Evolutionary conservation across 2,329 filamentous ascomycete genomes (phyloP), one percentile per base, ranked within the genome.

Genomic region (Talaromyces sp.): DNA sequence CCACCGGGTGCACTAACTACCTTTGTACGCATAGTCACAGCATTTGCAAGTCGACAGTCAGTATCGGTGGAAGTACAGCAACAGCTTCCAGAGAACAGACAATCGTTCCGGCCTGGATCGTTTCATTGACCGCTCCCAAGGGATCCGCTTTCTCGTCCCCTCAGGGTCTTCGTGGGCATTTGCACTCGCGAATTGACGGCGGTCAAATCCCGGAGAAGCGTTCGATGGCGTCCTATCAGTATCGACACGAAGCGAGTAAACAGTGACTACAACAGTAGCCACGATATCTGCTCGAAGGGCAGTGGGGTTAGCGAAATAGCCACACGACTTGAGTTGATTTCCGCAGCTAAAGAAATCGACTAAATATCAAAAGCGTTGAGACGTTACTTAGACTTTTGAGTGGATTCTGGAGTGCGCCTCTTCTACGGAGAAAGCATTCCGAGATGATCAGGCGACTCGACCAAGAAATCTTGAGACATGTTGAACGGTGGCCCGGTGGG

Each of bases 341-440:
- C 18, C 1, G 1, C 5, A 52, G 25, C 8, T 21, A 35, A 54
- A 35, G 31, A 28, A 50, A 50, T 54, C 31, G 16, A 35, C 31
- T 35, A 28, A 50, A 31, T 31, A 54, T 35, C 31, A 54, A 54
- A 52, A 54, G 50, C 28, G 50, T 35, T 54, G 31, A 54, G 50
- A 54, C 50, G n/a, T 12, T 14, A 33, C 14, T 50, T 52, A 52
- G 48, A 52, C 48, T 52, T n/a, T 50, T 33, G 48, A 12, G 48
- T 52, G 48, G 48, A 52, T 52, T 52, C 48, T 35, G 48, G 48
- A 35, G 50, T 54, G 23, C 28, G 31, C 31, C 18, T 54, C 31
- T 14, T 35, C 31, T 11, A 35, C 31, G 50, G 50, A 35, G 28
- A 35, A 23, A 54, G n/a, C 11, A 37, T 54, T 35, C 50, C 50